A percentile compares a stretch with the other conserved stretches of the same genome.
Conservation (phyloP, 192 early-diverging fungal genomes). For the Coemansia sp. region DNA sequence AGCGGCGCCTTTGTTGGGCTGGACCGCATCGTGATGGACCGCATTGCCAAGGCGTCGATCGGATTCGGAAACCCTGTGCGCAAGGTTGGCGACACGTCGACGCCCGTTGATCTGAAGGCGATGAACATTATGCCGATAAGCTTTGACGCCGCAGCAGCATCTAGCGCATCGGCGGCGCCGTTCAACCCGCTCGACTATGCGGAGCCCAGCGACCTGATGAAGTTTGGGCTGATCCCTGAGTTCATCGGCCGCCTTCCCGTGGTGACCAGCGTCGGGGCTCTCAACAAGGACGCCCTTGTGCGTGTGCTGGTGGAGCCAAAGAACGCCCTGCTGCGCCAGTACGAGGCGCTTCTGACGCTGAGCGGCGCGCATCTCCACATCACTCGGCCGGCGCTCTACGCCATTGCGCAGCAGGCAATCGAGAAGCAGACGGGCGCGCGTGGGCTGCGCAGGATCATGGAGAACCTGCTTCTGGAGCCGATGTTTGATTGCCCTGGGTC, state of each 20-base stretch:
- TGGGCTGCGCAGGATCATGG: constrained; percentile 85
- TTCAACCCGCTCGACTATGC: constrained; percentile 63
- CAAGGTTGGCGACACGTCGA: constrained; percentile 36
- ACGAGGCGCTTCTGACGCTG: constrained; percentile 69
- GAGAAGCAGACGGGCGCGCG: constrained; percentile 85
- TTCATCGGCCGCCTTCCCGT: constrained; percentile 89
- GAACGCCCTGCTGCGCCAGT: constrained; percentile 81
- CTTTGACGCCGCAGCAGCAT: constrained; percentile 8
- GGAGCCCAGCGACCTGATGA: constrained; percentile 78
- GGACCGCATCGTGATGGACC: constrained; percentile 75
- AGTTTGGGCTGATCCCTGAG: constrained; percentile 87
- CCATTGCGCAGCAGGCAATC: constrained; percentile 72
- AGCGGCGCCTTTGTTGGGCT: constrained; percentile 89
- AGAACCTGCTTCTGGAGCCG: constrained; percentile 73
- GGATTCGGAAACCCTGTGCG: constrained; percentile 71
- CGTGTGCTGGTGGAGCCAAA: constrained; percentile 79
- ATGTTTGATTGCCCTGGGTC: constrained; percentile 82
- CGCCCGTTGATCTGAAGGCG: constrained; percentile 25
- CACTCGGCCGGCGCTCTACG: constrained; percentile 64
- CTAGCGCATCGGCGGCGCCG: constrained; percentile 5
- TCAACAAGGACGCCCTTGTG: constrained; percentile 67
- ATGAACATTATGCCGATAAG: constrained; percentile 36
- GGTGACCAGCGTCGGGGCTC: constrained; percentile 70
- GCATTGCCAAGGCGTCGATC: constrained; percentile 78
- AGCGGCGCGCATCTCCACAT: constrained; percentile 71